These are phyloP conservation scores for Digitaria exilis DNA, from an alignment of 202 grass and related monocot species.

Conservation along the genomic window DNA sequence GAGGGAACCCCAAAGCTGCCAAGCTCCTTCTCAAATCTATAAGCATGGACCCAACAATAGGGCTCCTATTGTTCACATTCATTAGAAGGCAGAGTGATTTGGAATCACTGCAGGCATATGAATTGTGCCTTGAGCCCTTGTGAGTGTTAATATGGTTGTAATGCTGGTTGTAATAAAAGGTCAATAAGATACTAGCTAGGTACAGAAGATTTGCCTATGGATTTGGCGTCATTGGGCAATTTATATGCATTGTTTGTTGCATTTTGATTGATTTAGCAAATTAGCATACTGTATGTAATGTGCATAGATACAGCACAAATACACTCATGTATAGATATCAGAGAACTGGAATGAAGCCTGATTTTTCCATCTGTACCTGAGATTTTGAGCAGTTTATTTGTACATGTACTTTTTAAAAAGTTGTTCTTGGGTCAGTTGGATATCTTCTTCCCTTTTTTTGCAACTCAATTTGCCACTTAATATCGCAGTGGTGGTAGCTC, in stretches of 20 bases:
- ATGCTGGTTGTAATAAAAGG: constrained; percentile 9
- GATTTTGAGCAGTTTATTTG: neutral
- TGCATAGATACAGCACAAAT: constrained; percentile 6
- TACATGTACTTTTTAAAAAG: neutral
- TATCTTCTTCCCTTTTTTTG: neutral
- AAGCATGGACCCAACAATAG: neutral
- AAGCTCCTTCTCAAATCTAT: constrained; percentile 78
- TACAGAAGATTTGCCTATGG: neutral
- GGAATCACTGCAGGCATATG: constrained; percentile 8
- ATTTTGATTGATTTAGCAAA: constrained; percentile 14
- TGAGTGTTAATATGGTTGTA: neutral
- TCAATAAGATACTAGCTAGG: neutral
- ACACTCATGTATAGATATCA: neutral
- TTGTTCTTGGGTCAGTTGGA: neutral
- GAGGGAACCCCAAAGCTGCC: constrained; percentile 49
- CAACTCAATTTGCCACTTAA: neutral
- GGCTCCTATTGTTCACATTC: too few relatives aligned
- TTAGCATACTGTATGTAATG: neutral
- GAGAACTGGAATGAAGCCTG: neutral
- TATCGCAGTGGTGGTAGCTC: neutral
- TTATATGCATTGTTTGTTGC: neutral
- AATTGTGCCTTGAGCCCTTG: neutral
- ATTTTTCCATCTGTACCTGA: neutral
- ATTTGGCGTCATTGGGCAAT: neutral
- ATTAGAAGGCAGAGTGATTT: neutral